phyloP scores from a whole-genome alignment of 306 rosid genomes.

The Sindora glabra region DNA sequence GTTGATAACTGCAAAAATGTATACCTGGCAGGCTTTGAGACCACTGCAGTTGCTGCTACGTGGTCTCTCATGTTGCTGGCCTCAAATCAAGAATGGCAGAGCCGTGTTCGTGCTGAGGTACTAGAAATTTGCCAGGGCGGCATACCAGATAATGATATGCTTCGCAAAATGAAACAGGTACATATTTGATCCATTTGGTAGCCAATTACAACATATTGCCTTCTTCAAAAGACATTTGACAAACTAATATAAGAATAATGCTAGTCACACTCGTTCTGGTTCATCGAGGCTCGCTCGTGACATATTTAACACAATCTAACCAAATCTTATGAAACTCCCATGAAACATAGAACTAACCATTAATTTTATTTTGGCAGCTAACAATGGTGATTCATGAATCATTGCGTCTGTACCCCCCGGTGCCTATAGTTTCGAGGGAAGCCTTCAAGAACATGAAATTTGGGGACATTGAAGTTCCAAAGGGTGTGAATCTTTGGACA shows the following conservation, averaged over 20 bases:
- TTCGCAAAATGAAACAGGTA: constrained; percentile 42
- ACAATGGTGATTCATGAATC: constrained; percentile 28
- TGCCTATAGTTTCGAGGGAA: constrained; percentile 7
- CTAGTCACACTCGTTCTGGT: too few species aligned
- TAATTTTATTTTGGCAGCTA: constrained; percentile 7
- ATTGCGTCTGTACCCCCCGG: constrained; percentile 24
- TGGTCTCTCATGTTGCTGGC: constrained; percentile 47
- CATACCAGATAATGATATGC: constrained; percentile 26
- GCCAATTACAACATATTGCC: too few species aligned
- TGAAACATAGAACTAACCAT: not conserved
- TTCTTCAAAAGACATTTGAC: too few species aligned
- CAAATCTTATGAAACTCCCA: too few species aligned
- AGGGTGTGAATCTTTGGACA: constrained; percentile 17
- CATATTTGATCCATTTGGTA: too few species aligned
- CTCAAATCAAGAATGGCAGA: constrained; percentile 40
- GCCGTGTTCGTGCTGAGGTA: constrained; percentile 30
- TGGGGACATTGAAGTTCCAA: constrained; percentile 10
- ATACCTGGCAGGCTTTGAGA: constrained; percentile 37
- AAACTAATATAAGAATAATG: too few species aligned
- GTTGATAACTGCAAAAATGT: constrained; percentile 35
- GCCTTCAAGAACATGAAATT: constrained; percentile 16
- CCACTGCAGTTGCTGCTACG: constrained; percentile 32
- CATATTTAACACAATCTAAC: too few species aligned
- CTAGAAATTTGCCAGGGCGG: constrained; percentile 15
- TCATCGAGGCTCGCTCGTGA: too few species aligned